phyloP scores from a whole-genome alignment of 257 asterid genomes.

The Lithospermum erythrorhizon region DNA sequence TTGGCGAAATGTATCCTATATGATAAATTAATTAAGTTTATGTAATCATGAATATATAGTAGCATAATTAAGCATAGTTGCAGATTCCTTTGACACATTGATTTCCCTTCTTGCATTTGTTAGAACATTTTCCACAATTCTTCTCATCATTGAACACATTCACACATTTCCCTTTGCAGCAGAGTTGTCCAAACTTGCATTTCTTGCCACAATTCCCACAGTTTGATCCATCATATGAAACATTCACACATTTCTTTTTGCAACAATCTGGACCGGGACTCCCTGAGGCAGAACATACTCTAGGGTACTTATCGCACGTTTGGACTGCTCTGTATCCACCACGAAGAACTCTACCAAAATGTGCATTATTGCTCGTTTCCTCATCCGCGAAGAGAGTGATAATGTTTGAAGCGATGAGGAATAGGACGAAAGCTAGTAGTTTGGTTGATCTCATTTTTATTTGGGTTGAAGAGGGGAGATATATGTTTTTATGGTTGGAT shows the following conservation, averaged over 20 bases:
- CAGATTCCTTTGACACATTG: constrained; percentile 22
- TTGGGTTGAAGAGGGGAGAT: neutral
- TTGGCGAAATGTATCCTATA: neutral
- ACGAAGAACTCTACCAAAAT: neutral
- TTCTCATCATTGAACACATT: constrained; percentile 21
- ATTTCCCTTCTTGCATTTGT: constrained; percentile 20
- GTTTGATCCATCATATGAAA: constrained; percentile 17
- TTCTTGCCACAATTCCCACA: constrained; percentile 29
- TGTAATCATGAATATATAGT: no score
- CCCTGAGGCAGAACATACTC: constrained; percentile 19
- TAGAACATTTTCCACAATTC: constrained; percentile 24
- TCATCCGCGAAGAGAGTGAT: neutral
- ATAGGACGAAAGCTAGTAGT: neutral
- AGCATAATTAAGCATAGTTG: constrained; percentile 19
- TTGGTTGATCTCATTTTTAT: neutral
- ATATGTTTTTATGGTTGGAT: no score
- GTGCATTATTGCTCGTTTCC: neutral
- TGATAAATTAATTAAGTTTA: neutral
- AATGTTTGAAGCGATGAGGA: neutral
- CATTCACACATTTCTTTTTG: constrained; percentile 26
- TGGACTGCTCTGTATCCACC: neutral
- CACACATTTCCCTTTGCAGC: constrained; percentile 24
- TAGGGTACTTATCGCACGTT: constrained; percentile 23
- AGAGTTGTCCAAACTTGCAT: constrained; percentile 21
- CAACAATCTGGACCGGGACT: constrained; percentile 29